These are phyloP conservation scores for Populus hybrid DNA, from an alignment of 441 rosid species.

Conservation along the genomic window DNA sequence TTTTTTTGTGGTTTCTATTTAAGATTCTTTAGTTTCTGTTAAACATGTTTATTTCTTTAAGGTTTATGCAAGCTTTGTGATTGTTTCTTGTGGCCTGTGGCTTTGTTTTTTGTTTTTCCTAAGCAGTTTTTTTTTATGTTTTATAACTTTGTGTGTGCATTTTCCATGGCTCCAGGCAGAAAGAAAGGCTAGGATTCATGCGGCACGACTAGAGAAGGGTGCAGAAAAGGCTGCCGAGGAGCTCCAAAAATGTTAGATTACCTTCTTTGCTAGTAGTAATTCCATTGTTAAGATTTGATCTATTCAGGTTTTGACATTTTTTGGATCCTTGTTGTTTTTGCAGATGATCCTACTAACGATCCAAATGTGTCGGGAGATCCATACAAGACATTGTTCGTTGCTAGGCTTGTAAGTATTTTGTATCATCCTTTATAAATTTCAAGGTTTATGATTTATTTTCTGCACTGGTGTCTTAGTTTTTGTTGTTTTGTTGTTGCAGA, in stretches of 20 bases:
- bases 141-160: not conserved
- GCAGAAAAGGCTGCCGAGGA: constrained; percentile 83
- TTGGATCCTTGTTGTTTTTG: constrained; percentile 8
- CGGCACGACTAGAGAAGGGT: constrained; percentile 74
- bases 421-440: constrained; percentile 7
- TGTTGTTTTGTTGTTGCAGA: constrained; percentile 49
- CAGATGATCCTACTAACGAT: constrained; percentile 84
- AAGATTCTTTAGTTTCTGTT: not conserved
- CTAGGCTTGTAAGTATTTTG: constrained; percentile 66
- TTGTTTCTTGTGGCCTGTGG: not conserved
- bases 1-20: not conserved
- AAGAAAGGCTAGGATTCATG: constrained; percentile 76
- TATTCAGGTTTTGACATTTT: constrained; percentile 4
- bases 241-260: constrained; percentile 56
- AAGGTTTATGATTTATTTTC: not conserved
- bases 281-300: not conserved
- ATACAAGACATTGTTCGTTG: constrained; percentile 88
- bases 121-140: not conserved
- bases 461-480: constrained; percentile 16
- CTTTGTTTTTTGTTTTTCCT: not conserved
- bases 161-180: constrained; percentile 39
- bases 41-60: not conserved
- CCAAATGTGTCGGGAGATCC: constrained; percentile 87
- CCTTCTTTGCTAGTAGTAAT: constrained; percentile 16
- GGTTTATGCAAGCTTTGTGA: not conserved